Conservation (phyloP, 179 eudicot species). For the Vitellaria paradoxa region DNA sequence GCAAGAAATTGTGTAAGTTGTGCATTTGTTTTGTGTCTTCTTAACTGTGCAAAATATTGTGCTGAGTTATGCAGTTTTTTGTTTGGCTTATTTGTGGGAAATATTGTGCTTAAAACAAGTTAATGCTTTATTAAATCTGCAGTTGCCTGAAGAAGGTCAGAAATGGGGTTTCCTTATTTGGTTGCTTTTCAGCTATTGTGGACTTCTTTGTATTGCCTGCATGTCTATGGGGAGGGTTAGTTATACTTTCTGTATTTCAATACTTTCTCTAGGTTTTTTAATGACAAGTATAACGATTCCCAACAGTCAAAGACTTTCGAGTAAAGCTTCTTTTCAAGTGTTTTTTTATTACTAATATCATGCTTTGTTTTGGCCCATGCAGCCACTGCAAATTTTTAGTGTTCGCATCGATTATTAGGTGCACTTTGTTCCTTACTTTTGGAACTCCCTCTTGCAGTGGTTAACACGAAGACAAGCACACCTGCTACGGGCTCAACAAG, state of each 20-base stretch:
- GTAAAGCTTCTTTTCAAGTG: not conserved
- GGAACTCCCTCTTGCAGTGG: constrained; percentile 54
- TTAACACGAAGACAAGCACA: constrained; percentile 81
- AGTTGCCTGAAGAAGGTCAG: constrained; percentile 97
- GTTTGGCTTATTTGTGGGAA: not conserved
- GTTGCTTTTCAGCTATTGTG: constrained; percentile 94
- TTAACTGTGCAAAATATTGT: too few relatives aligned
- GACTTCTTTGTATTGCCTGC: constrained; percentile 82
- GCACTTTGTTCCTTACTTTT: not conserved
- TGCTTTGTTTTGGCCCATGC: not conserved
- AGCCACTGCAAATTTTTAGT: not conserved
- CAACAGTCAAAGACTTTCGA: not conserved
- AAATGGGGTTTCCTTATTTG: constrained; percentile 96
- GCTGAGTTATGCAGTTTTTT: not conserved
- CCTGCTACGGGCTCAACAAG: constrained; percentile 83
- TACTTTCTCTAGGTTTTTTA: not conserved
- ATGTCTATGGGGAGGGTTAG: constrained; percentile 73
- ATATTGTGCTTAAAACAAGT: constrained; percentile 12
- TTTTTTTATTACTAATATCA: not conserved
- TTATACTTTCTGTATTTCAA: not conserved
- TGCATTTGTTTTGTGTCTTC: not conserved
- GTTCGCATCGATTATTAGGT: not conserved
- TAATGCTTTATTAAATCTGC: constrained; percentile 30
- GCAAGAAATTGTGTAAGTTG: constrained; percentile 78
- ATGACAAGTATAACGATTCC: not conserved